These are phyloP conservation scores for Pochonia chlamydosporia DNA, from an alignment of 2,329 filamentous ascomycete species.

Conservation along the genomic window DNA sequence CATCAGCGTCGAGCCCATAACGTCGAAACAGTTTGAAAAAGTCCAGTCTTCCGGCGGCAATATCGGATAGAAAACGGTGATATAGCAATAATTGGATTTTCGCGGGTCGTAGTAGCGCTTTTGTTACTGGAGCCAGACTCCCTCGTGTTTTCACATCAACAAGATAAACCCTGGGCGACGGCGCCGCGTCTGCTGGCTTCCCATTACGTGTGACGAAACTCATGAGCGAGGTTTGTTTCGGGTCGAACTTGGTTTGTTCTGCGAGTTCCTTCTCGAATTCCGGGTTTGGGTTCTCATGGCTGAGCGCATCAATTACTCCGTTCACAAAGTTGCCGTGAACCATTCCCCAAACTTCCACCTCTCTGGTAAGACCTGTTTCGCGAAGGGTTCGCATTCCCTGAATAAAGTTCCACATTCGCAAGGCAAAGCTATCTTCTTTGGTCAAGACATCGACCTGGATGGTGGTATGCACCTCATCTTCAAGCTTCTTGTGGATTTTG, in stretches of 20 bases:
- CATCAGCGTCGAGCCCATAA: conserved; percentile 61
- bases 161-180: conserved; percentile 54
- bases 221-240: conserved; percentile 32
- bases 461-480: conserved; percentile 76
- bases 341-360: conserved; percentile 80
- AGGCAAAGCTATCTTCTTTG: conserved; percentile 75
- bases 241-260: conserved; percentile 19
- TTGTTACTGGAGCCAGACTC: conserved; percentile 56
- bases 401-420: conserved; percentile 86
- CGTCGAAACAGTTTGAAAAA: conserved; percentile 63
- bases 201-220: conserved; percentile 31
- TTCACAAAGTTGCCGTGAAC: conserved; percentile 79
- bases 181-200: conserved; percentile 1
- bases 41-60: conserved; percentile 66
- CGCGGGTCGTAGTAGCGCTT: conserved; percentile 66
- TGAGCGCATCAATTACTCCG: conserved; percentile 84
- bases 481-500: conserved; percentile 73
- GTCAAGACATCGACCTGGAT: conserved; percentile 67
- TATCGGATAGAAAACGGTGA: conserved; percentile 71
- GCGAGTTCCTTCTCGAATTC: conserved; percentile 58
- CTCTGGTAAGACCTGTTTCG: conserved; percentile 65
- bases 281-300: conserved; percentile 67
- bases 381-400: conserved; percentile 73
- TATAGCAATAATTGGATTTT: conserved; percentile 88
- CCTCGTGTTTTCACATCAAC: conserved; percentile 84